Base-by-base conservation (phyloP, 1,284 basidiomycete species). In the Irpex lacteus region DNA sequence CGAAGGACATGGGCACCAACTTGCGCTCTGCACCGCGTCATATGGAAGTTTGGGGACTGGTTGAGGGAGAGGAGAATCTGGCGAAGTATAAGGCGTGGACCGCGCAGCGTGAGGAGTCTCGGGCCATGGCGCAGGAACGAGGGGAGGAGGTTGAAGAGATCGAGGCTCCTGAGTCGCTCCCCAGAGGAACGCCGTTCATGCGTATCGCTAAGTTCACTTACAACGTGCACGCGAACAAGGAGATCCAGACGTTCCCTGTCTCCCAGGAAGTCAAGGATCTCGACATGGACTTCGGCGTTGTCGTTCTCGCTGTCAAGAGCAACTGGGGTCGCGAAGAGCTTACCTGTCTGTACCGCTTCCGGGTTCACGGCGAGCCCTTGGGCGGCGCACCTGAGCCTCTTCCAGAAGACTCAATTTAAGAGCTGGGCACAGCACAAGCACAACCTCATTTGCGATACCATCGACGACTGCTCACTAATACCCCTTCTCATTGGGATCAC, bases 341-440 rank as follows among this genome's bases (percentile, higher is more conserved):
- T 72, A 98, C 96, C 0, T 98, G 96, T 76, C 74, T 98, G 40
- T 98, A 98, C 76, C 86, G 96, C 60, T 83, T 98, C 76, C 83
- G 91, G 37, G 89, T 92, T 38, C 91, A 88, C 72, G 95, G 86
- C 19, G 76, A 79, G 65, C 76, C 71, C 38, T 65, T 75, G 8
- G 70, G 69, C 11, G 69, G 71, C 62, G 65, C 72, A 8, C 74
- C 72, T n/a, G 47, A 67, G n/a, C 72, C 71, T 7, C 67, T 71
- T 50, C 69, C 70, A n/a, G 71, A 72, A 44, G 72, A 70, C 26
- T 61, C 62, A 18, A 64, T 64, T n/a, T 67, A 63, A 59, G 53
- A 40, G 19, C 26, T 2, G 6, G 49, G 19, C n/a, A 34, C 53
- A 40, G 38, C 19, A 60, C 32, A 57, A 18, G 15, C 1, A 34